Conservation (phyloP, 2,329 filamentous ascomycete species). For the Verruconis gallopava region DNA sequence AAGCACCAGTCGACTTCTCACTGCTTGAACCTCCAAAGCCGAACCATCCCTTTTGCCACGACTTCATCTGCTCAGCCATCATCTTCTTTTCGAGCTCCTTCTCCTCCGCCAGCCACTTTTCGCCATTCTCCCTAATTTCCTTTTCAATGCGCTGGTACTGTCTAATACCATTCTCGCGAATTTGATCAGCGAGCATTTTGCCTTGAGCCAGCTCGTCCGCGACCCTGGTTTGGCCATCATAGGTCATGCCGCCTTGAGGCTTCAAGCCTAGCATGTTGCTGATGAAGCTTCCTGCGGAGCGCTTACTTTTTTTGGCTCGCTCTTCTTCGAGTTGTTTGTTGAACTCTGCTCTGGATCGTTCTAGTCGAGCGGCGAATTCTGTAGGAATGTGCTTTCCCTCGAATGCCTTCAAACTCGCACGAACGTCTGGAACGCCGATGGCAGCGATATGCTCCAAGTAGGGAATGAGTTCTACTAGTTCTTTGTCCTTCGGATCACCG, state of each 20-base stretch:
- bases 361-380: constrained; percentile 83
- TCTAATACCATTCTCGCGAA: constrained; percentile 78
- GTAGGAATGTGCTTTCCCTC: constrained; percentile 78
- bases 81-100: constrained; percentile 75
- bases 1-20: constrained; percentile 1
- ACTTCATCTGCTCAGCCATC: constrained; percentile 82
- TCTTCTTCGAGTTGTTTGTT: constrained; percentile 62
- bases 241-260: constrained; percentile 45
- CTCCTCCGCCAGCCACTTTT: constrained; percentile 93
- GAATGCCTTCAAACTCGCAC: constrained; percentile 75
- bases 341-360: constrained; percentile 72
- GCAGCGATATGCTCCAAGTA: constrained; percentile 96
- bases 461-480: constrained; percentile 78
- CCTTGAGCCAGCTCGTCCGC: constrained; percentile 74
- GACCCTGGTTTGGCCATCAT: constrained; percentile 35
- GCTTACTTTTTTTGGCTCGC: constrained; percentile 46
- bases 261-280: constrained; percentile 68
- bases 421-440: constrained; percentile 81
- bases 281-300: constrained; percentile 54
- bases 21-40: constrained; percentile 29
- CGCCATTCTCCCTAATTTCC: constrained; percentile 85
- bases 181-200: constrained; percentile 94
- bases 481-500: constrained; percentile 69
- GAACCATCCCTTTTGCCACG: constrained; percentile 70
- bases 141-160: constrained; percentile 82